A percentile compares a stretch with the other conserved stretches of the same genome.
phyloP scores from a whole-genome alignment of 2,329 filamentous ascomycete genomes.

The Monosporascus sp. region DNA sequence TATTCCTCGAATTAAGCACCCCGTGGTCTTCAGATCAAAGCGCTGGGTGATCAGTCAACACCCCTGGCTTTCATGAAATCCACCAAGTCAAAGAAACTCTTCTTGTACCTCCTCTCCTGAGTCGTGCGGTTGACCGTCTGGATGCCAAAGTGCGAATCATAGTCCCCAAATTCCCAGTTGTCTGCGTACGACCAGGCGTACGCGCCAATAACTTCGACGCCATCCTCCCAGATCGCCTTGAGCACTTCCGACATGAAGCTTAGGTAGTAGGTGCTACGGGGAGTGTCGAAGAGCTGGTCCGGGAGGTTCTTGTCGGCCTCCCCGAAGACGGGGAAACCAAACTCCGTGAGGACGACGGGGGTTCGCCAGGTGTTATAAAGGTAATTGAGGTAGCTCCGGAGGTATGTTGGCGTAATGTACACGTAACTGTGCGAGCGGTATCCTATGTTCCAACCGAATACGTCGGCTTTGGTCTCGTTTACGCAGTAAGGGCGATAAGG shows the following conservation, averaged over 20 bases:
- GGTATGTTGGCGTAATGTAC: conserved; percentile 53
- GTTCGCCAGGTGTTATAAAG: conserved; percentile 52
- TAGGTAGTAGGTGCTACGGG: conserved; percentile 49
- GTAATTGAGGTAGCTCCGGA: conserved; percentile 51
- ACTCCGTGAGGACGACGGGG: conserved; percentile 47
- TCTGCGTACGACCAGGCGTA: conserved; percentile 48
- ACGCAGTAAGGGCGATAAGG: conserved; percentile 48
- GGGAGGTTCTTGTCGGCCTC: conserved; percentile 37
- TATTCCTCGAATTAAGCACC: too few relatives aligned
- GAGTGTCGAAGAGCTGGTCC: conserved; percentile 49
- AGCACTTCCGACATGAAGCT: conserved; percentile 49
- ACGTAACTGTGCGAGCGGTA: conserved; percentile 50
- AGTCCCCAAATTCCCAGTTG: conserved; percentile 52
- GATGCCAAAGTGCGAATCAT: conserved; percentile 45
- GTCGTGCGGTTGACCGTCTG: conserved; percentile 50
- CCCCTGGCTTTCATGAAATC: conserved; percentile 35
- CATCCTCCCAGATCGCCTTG: conserved; percentile 50
- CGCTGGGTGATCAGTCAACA: too few relatives aligned
- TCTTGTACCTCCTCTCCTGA: conserved; percentile 46
- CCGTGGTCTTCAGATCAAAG: too few relatives aligned
- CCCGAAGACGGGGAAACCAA: conserved; percentile 49
- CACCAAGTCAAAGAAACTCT: conserved; percentile 53
- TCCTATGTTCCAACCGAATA: conserved; percentile 53
- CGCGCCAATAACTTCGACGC: conserved; percentile 47
- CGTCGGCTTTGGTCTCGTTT: conserved; percentile 37